Base-by-base conservation (phyloP, 1,139 yeast genomes). In the Yamadazyma sp. region DNA sequence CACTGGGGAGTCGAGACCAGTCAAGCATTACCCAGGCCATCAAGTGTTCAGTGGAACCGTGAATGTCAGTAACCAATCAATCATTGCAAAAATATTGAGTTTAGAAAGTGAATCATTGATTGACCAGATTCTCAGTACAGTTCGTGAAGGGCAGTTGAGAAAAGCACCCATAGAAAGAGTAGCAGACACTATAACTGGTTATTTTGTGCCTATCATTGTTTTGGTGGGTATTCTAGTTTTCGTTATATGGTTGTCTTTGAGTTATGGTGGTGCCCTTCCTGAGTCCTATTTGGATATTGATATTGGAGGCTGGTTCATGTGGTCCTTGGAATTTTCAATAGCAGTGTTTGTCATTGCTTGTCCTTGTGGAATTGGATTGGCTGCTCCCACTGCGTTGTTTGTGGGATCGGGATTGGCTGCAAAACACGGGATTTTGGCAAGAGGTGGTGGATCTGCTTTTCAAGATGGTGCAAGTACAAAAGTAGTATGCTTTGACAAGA, bases 371-470 rank as follows among this genome's bases (percentile, higher is more conserved):
- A 64, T 70, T 43, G 76, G 75, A 1, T 57, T 70, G 31, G 76
- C 76, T 14, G 75, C 76, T 0, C 76, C 76, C 2, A 69, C 76
- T 1, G 76, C 76, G 1, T 53, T 70, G 26, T 68, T 68, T 53
- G 75, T 70, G 4, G 76, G 76, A 0, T 63, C 75, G 4, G 74
- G 75, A 0, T 54, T 70, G 44, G 75, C 76, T 25, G 75, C 76
- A 10, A 68, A 64, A 40, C 48, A 80, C 54, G 94, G 94, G n/a
- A 80, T 85, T 34, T 64, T 85, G 34, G 89, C 86, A 2, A 75
- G 82, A 51, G 92, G 92, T 24, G 94, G 94, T 10, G 94, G 94
- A 32, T 81, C 79, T 37, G 89, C 92, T 1, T 84, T 85, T 54
- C 90, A 85, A 58, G 88, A 85, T 52, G 90, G 85, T 2, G 76